Evolutionary conservation across 768 basidiomycete genomes (phyloP).

Genomic region (Xerocomellus amylosporus): DNA sequence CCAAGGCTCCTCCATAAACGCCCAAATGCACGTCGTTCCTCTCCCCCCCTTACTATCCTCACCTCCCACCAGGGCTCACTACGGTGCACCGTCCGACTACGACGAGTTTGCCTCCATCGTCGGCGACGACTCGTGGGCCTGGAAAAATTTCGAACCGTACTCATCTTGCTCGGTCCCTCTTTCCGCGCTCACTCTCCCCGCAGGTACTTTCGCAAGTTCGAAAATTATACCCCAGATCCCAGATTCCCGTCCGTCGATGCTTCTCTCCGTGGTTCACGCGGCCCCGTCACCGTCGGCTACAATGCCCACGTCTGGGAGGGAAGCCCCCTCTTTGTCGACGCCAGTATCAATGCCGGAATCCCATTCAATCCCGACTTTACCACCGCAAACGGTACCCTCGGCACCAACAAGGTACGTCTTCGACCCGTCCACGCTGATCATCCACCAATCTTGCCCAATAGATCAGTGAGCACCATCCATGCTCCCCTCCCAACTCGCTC

Average conservation of each 20-base stretch:
- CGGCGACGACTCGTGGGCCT: conserved; percentile 54
- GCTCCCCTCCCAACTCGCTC: not conserved
- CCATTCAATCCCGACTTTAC: conserved; percentile 56
- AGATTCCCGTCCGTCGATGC: conserved; percentile 49
- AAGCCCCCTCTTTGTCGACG: conserved; percentile 51
- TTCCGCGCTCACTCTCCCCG: not conserved
- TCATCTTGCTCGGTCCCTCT: not conserved
- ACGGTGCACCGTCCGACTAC: conserved; percentile 65
- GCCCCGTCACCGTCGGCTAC: conserved; percentile 62
- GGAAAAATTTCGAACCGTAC: conserved; percentile 52
- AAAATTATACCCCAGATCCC: conserved; percentile 51
- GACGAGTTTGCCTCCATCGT: conserved; percentile 60
- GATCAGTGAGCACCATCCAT: conserved; percentile 40
- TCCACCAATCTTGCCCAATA: conserved; percentile 10
- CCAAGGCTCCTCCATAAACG: conserved; percentile 63
- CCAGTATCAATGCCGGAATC: conserved; percentile 51
- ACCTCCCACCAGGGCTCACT: conserved; percentile 42
- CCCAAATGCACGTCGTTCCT: conserved; percentile 38
- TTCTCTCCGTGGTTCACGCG: conserved; percentile 45
- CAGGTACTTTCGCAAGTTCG: conserved; percentile 73
- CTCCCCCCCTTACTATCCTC: not conserved
- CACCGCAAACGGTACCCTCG: conserved; percentile 52
- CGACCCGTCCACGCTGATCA: not conserved
- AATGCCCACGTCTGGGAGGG: conserved; percentile 45
- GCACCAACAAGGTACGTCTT: conserved; percentile 54